Evolutionary conservation across 345 rosid species (phyloP), one percentile per base, ranked within the genome.

Genomic region (Kandelia obovata): DNA sequence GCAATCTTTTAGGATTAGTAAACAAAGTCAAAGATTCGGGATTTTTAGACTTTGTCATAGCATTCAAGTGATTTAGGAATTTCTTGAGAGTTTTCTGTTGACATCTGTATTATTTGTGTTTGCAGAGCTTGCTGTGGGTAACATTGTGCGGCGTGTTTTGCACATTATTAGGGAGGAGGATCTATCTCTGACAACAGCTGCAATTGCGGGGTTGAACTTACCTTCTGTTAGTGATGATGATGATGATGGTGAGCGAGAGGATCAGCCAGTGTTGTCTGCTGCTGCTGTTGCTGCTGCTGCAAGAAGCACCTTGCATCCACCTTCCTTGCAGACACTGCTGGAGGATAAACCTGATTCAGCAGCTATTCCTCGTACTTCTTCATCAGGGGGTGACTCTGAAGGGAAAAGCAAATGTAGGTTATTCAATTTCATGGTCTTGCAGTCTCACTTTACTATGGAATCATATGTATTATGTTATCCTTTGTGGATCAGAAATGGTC

Each of bases 331-430:
- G 71, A 87, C 89, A 46, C 86, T 92, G 34, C 89, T 95, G 19
- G 99, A 95, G 82, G 96, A 89, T 28, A 62, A 73, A 39, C 99
- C 96, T 67, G 92, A 82, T 32, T 81, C 92, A 31, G 84, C 86
- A 7, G 83, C 90, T 72, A 56, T 84, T 63, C 92, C 89, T 67
- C 94, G 72, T 56, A 70, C 92, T 65, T 85, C 91, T 64, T 92
- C 97, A n/a, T 92, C 98, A 7, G 98, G 96, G 28, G 99, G 96
- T 83, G 98, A 96, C 81, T 90, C 99, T 51, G 99, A 96, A 80
- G 97, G 97, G 77, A 92, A 86, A 88, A 87, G 90, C 85, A 96
- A 92, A 84, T 89, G 92, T 89, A 56, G 73, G 81, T 46, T 3
- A 15, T 67, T 62, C 49, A n/a, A 21, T 27, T 21, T 70, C 25